Evolutionary conservation across 495 filamentous ascomycete species (phyloP).

Genomic region (Penicillium silybi): DNA sequence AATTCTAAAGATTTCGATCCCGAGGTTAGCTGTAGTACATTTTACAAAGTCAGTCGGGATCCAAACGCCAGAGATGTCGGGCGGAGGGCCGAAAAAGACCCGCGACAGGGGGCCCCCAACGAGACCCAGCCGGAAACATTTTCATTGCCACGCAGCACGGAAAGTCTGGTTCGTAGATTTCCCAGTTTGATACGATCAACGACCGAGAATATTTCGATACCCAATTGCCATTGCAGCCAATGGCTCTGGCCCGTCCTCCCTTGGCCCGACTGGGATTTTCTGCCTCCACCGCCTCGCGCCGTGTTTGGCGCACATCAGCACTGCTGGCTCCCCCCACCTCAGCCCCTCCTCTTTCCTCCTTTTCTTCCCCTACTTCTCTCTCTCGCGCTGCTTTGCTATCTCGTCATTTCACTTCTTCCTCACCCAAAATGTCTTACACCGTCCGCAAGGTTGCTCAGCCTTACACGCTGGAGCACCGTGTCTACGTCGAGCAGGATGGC

Average conservation of each 20-base stretch:
- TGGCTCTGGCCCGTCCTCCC: slow-evolving; percentile 27
- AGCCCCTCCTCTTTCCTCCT: slow-evolving; percentile 37
- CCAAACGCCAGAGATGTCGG: not conserved
- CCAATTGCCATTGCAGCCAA: slow-evolving; percentile 12
- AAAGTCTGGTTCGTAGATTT: not conserved
- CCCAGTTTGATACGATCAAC: not conserved
- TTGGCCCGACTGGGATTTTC: slow-evolving; percentile 36
- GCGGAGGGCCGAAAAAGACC: not conserved
- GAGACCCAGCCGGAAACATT: not conserved
- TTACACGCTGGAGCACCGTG: slow-evolving; percentile 93
- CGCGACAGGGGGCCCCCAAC: slow-evolving; percentile 3
- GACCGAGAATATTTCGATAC: not conserved
- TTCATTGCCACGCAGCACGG: not conserved
- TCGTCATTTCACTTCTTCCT: slow-evolving; percentile 25
- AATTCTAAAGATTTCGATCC: no score
- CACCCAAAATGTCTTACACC: slow-evolving; percentile 51
- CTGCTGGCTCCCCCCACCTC: slow-evolving; percentile 43
- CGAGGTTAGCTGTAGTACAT: not conserved
- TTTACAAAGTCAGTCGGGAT: not conserved
- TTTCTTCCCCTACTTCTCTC: slow-evolving; percentile 29
- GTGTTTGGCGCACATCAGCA: slow-evolving; percentile 39
- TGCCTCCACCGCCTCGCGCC: slow-evolving; percentile 38
- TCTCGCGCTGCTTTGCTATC: slow-evolving; percentile 30
- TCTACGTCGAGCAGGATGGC: slow-evolving; percentile 98
- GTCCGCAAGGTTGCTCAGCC: slow-evolving; percentile 82